Evolutionary conservation across 345 rosid genomes (phyloP), one percentile per base, ranked within the genome.

Genomic region (Linum tenue): DNA sequence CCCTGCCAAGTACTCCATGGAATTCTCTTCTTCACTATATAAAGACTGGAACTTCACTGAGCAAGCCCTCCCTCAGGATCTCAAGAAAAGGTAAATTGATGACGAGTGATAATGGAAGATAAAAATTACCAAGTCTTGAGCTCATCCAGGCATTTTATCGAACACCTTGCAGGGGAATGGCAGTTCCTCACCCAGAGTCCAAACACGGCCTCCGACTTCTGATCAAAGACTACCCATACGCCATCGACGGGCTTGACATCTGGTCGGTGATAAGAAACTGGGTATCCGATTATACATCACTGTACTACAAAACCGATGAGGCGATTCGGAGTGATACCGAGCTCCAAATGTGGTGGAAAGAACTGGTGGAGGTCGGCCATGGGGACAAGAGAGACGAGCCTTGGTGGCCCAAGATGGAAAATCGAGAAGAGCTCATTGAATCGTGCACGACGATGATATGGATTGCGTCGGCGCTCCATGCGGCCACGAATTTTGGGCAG

Each of bases 331-430:
- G 37, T 9, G 96, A 86, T 62, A 50, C 63, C 0, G 92, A 89
- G 60, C 92, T 89, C 62, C 86, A 86, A 76, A 73, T 76, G 10
- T 86, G 87, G 92, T 89, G 92, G 96, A 82, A 74, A 16, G 89
- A 86, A 57, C 73, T 85, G 17, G 76, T 81, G 2, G 91, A 86
- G 68, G 80, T 75, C 56, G 96, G 96, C 37, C 91, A 86, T 3
- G 96, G 83, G 4, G 94, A 89, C 82, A 82, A 75, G 73, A 86
- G 83, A 53, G 64, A 86, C 17, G 82, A 82, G 70, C 77, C 82
- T 3, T 86, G 90, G 92, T 89, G 92, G 92, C 89, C 91, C 3
- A 72, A 76, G 71, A 79, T 89, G 86, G 77, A 82, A 14, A 75
- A 74, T 3, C 68, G 70, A 0, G 57, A 76, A 55, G 91, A 89